These are phyloP conservation scores for Sinapis alba DNA, from an alignment of 441 rosid genomes.

Conservation along the genomic window DNA sequence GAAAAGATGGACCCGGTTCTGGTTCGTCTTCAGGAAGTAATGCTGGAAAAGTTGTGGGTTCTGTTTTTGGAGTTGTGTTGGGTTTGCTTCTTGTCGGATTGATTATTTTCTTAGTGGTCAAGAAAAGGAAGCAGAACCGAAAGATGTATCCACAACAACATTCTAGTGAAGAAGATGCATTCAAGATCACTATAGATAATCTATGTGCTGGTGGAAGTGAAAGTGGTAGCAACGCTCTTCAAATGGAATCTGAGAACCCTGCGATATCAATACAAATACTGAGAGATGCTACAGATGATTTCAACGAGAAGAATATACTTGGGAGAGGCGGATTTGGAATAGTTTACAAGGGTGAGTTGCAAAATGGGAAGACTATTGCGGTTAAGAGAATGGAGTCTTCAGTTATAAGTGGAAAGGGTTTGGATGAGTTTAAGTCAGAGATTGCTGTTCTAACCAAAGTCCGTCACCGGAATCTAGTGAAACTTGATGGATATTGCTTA, in stretches of 20 bases:
- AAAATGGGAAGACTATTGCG: slow-evolving; percentile 38
- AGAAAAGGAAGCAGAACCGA: slow-evolving; percentile 41
- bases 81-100: slow-evolving; percentile 25
- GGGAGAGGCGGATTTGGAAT: slow-evolving; percentile 44
- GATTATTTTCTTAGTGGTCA: slow-evolving; percentile 1
- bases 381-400: slow-evolving; percentile 45
- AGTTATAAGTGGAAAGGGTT: slow-evolving; percentile 27
- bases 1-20: slow-evolving; percentile 16
- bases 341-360: slow-evolving; percentile 37
- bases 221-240: slow-evolving; percentile 18
- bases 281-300: slow-evolving; percentile 29
- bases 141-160: slow-evolving; percentile 46
- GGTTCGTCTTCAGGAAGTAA: not conserved
- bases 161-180: slow-evolving; percentile 39
- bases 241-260: slow-evolving; percentile 11
- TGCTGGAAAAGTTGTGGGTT: slow-evolving; percentile 7
- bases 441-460: slow-evolving; percentile 39
- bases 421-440: slow-evolving; percentile 40
- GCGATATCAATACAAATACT: slow-evolving; percentile 20
- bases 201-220: slow-evolving; percentile 41
- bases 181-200: slow-evolving; percentile 43
- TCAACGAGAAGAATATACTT: slow-evolving; percentile 28
- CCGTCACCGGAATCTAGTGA: slow-evolving; percentile 33
- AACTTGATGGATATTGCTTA: slow-evolving; percentile 37
- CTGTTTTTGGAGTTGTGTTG: slow-evolving; percentile 21